phyloP scores from a whole-genome alignment of 106 monocot species.

The Allium fistulosum region DNA sequence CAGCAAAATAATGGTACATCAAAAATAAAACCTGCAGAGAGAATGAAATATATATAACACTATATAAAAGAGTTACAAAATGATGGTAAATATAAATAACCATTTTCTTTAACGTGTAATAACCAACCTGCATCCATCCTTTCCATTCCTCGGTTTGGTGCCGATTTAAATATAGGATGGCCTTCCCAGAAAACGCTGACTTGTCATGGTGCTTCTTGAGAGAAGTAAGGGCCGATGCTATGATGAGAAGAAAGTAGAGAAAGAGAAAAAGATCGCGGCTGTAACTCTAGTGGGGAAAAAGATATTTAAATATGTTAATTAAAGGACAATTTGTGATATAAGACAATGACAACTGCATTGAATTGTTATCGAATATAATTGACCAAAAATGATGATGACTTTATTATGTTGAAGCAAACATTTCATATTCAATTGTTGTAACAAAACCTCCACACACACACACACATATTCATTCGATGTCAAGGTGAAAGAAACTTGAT shows the following conservation, averaged over 20 bases:
- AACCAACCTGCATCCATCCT: conserved; percentile 97
- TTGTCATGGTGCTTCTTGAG: conserved; percentile 86
- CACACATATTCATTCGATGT: neutral
- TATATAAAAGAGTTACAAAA: neutral
- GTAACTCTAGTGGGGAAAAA: conserved; percentile 49
- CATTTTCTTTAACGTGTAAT: neutral
- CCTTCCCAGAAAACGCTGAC: conserved; percentile 74
- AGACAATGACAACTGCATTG: neutral
- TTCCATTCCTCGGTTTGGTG: conserved; percentile 99
- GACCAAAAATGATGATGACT: too few species aligned
- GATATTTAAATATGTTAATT: neutral
- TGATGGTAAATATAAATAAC: too few species aligned
- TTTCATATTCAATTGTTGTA: too few species aligned
- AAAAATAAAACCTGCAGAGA: conserved; percentile 73
- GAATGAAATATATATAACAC: neutral
- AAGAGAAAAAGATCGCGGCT: conserved; percentile 92
- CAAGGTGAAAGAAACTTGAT: too few species aligned
- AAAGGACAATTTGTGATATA: neutral
- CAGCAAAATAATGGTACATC: conserved; percentile 98
- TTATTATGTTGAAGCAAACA: too few species aligned
- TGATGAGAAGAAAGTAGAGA: conserved; percentile 85
- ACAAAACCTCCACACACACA: too few species aligned
- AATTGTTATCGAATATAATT: too few species aligned
- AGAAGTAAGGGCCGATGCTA: conserved; percentile 82
- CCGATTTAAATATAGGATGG: conserved; percentile 82